Base-by-base conservation (phyloP, 768 basidiomycete genomes). In the Suillus discolor region DNA sequence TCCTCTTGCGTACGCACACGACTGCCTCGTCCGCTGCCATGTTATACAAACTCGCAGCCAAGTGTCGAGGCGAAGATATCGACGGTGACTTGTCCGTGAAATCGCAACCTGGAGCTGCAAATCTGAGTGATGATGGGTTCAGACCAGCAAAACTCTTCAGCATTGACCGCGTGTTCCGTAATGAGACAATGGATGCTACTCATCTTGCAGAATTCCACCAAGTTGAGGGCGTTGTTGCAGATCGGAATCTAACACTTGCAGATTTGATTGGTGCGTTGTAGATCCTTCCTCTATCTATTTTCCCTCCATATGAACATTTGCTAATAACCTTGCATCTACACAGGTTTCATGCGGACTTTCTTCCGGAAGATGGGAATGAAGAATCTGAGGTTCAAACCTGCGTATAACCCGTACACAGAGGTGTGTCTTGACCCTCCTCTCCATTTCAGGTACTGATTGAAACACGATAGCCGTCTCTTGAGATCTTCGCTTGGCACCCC, bases 201-300 rank as follows among this genome's bases (percentile, higher is more conserved):
- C 97, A 99, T 83, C 74, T 99, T 68, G 97, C 97, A 5, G 97
- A 99, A 79, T 99, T 99, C 84, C 97, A 99, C 76, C 97, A 99
- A 79, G 97, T 99, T n/a, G 97, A 99, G 77, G 97, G 97, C 61
- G 97, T 99, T 55, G 95, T 99, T 34, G 97, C 97, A 12, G 97
- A 99, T 78, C 88, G 89, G 69, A 89, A 89, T 60, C 80, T 99
- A 66, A 99, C 97, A 1, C 82, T 99, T 34, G 97, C 95, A 20
- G 96, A 99, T 75, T 82, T 99, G 66, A 98, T 99, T 68, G 96
- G 96, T 94, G 68, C 55, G 84, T 75, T 4, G 7, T 47, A 31
- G 11, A 36, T 61, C 6, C 15, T 51, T 23, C 39, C 45, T 31
- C 18, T 0, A 59, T 9, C 18, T 7, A 23, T 59, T 34, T 18